Conservation (phyloP, 2,329 filamentous ascomycete genomes). For the Alternaria brassicicola region DNA sequence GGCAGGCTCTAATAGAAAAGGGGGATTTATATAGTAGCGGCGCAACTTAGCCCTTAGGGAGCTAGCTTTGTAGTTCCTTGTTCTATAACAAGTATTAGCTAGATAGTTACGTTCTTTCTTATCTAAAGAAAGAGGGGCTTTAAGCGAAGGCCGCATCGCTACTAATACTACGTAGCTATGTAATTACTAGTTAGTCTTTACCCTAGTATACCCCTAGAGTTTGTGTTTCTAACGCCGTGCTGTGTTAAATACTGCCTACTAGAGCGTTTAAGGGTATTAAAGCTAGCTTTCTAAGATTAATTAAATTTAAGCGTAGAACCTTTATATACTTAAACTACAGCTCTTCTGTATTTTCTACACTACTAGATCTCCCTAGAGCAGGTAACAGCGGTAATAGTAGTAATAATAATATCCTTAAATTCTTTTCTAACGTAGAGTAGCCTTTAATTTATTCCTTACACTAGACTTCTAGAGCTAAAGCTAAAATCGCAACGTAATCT, state of each 20-base stretch:
- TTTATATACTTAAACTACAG: slow-evolving; percentile 15
- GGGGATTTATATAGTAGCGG: slow-evolving; percentile 1
- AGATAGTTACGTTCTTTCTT: slow-evolving; percentile 1
- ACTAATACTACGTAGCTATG: slow-evolving; percentile 8
- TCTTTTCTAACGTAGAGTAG: slow-evolving; percentile 1
- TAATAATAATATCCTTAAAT: not conserved
- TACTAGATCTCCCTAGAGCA: not conserved
- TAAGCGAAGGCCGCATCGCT: slow-evolving; percentile 8
- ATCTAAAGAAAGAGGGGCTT: slow-evolving; percentile 3
- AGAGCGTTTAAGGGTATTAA: slow-evolving; percentile 1
- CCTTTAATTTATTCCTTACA: slow-evolving; percentile 12
- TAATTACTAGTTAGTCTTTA: slow-evolving; percentile 5
- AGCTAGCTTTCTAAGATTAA: slow-evolving; percentile 6
- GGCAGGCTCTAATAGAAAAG: slow-evolving; percentile 4
- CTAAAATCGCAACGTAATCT: slow-evolving; percentile 7
- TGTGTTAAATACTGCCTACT: slow-evolving; percentile 2
- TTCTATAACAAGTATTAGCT: slow-evolving; percentile 5
- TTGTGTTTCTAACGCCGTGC: slow-evolving; percentile 11
- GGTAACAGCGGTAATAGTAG: not conserved
- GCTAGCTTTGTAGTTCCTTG: slow-evolving; percentile 1
- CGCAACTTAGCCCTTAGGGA: slow-evolving; percentile 4
- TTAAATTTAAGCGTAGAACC: slow-evolving; percentile 8
- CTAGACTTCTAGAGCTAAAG: slow-evolving; percentile 3
- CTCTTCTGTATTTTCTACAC: slow-evolving; percentile 4
- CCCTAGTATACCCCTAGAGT: slow-evolving; percentile 4